Percentiles rank a stretch among this genome's conserved stretches.
Evolutionary conservation across 768 basidiomycete genomes (phyloP).

Genomic region (Exsudoporus frostii): DNA sequence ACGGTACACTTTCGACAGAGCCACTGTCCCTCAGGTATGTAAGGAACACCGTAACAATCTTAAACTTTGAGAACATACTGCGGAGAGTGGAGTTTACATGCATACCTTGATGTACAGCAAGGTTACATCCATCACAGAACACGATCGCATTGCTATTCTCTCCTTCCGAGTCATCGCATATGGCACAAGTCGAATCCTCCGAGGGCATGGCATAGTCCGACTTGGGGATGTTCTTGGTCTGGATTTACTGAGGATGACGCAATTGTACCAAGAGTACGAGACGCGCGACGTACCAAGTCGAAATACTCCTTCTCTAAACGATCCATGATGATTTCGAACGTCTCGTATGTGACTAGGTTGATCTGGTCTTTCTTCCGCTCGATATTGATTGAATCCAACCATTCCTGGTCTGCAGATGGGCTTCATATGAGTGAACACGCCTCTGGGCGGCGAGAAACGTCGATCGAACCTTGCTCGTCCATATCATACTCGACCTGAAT

Average conservation of each 20-base stretch:
- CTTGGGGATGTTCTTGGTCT: slow-evolving; percentile 95
- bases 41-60: slow-evolving; percentile 99
- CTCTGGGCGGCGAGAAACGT: neutral
- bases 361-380: slow-evolving; percentile 77
- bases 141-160: slow-evolving; percentile 99
- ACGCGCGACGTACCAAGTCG: slow-evolving; percentile 62
- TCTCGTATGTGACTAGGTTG: slow-evolving; percentile 73
- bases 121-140: slow-evolving; percentile 97
- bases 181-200: slow-evolving; percentile 94
- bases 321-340: slow-evolving; percentile 97
- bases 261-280: slow-evolving; percentile 1
- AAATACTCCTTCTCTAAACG: slow-evolving; percentile 99
- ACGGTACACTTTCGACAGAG: slow-evolving; percentile 98
- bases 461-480: slow-evolving; percentile 87
- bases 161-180: slow-evolving; percentile 97
- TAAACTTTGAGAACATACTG: slow-evolving; percentile 8
- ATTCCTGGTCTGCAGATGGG: slow-evolving; percentile 72
- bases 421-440: slow-evolving; percentile 3
- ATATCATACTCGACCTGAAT: slow-evolving; percentile 98
- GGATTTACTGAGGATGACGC: neutral
- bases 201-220: slow-evolving; percentile 82
- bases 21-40: slow-evolving; percentile 99
- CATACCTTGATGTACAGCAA: slow-evolving; percentile 98
- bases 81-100: neutral
- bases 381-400: slow-evolving; percentile 82